A percentile compares a stretch with the other conserved stretches of the same genome.
phyloP scores from a whole-genome alignment of 1,139 yeast species.

The Geotrichum citri-aurantii region DNA sequence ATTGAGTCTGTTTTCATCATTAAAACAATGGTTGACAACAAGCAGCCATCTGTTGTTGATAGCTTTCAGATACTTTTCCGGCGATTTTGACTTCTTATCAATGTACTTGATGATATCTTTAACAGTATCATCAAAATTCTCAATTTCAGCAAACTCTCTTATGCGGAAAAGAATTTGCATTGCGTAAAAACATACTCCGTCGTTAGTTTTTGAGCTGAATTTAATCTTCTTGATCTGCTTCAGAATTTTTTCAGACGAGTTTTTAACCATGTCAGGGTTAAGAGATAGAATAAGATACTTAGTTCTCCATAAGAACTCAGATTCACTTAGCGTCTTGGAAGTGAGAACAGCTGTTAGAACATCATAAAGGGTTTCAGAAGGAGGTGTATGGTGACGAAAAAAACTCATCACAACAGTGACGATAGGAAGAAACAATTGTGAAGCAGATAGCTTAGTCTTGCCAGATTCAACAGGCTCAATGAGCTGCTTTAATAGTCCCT shows the following conservation, averaged over 20 bases:
- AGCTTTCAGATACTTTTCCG: conserved; percentile 17
- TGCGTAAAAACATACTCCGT: conserved; percentile 18
- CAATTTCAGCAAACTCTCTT: conserved; percentile 22
- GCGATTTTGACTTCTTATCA: conserved; percentile 15
- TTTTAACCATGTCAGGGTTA: conserved; percentile 19
- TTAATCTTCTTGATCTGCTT: conserved; percentile 18
- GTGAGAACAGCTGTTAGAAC: conserved; percentile 10
- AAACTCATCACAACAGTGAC: conserved; percentile 16
- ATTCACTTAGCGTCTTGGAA: neutral
- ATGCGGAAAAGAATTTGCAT: conserved; percentile 25
- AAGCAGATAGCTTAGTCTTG: conserved; percentile 6
- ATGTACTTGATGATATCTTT: conserved; percentile 20
- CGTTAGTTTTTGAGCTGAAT: conserved; percentile 14
- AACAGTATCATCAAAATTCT: conserved; percentile 20
- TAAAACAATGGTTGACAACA: conserved; percentile 22
- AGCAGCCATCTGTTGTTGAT: conserved; percentile 29
- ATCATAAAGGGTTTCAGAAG: conserved; percentile 7
- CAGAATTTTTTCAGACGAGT: conserved; percentile 5
- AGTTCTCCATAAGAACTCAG: conserved; percentile 19
- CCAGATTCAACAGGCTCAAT: conserved; percentile 6
- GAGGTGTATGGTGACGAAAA: conserved; percentile 16
- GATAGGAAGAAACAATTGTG: conserved; percentile 14
- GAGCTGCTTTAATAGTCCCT: conserved; percentile 16
- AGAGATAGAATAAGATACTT: conserved; percentile 20
- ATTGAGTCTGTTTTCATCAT: conserved; percentile 18